Evolutionary conservation across 495 filamentous ascomycete species (phyloP).

Genomic region (Penicillium fimorum): DNA sequence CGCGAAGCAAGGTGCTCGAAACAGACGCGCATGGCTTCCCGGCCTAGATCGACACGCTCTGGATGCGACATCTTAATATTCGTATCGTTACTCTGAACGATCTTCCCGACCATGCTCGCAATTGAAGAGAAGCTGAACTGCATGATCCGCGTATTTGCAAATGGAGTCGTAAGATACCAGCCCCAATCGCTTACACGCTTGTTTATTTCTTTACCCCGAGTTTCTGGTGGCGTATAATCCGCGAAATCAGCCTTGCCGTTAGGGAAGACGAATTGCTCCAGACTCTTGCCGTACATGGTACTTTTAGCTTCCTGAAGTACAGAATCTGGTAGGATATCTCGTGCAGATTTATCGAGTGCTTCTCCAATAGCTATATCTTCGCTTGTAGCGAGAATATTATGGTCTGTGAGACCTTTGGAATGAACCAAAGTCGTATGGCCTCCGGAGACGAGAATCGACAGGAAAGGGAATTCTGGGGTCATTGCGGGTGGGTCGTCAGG

Average conservation of each 20-base stretch:
- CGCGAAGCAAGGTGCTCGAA: conserved; percentile 85
- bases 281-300: conserved; percentile 72
- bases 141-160: conserved; percentile 49
- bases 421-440: conserved; percentile 86
- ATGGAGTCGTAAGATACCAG: conserved; percentile 58
- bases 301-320: conserved; percentile 43
- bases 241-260: conserved; percentile 45
- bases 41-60: conserved; percentile 64
- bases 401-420: conserved; percentile 61
- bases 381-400: conserved; percentile 68
- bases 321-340: conserved; percentile 62
- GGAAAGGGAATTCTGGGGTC: conserved; percentile 67
- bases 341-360: conserved; percentile 78
- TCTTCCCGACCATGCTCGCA: conserved; percentile 50
- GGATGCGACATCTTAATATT: conserved; percentile 20
- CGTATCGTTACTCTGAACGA: conserved; percentile 37
- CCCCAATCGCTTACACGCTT: conserved; percentile 46
- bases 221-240: conserved; percentile 54
- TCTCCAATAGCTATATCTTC: conserved; percentile 80
- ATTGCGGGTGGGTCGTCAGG: not conserved
- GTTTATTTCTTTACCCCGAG: conserved; percentile 53
- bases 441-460: conserved; percentile 87
- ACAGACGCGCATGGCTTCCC: conserved; percentile 68
- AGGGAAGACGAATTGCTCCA: conserved; percentile 74
- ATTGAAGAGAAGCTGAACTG: conserved; percentile 67